These are phyloP conservation scores for Pseudogymnoascus sp. DNA, from an alignment of 2,329 filamentous ascomycete genomes.

Conservation along the genomic window DNA sequence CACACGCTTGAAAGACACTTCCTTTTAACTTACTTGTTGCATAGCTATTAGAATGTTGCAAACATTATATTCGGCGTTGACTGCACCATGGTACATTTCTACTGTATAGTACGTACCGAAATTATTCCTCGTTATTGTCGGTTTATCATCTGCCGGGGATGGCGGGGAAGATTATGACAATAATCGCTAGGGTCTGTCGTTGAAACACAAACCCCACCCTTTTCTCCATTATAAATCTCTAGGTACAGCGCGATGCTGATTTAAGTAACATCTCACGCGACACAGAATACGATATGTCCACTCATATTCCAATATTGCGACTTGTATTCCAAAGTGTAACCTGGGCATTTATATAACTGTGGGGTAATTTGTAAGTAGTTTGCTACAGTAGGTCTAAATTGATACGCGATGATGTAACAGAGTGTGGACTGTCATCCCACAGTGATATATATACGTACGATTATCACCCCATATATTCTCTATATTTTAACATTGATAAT, in stretches of 20 bases:
- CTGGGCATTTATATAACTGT: background rate
- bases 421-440: background rate
- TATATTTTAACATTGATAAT: background rate
- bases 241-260: background rate
- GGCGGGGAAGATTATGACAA: background rate
- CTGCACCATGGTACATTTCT: background rate
- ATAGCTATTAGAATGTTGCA: background rate
- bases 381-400: background rate
- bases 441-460: background rate
- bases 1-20: background rate
- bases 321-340: background rate
- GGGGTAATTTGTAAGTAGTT: background rate
- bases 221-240: background rate
- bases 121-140: background rate
- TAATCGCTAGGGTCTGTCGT: background rate
- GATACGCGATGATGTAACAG: background rate
- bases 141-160: background rate
- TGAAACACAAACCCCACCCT: background rate
- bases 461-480: background rate
- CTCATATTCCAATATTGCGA: background rate
- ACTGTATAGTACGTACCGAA: background rate
- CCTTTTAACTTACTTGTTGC: background rate
- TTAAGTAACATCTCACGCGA: background rate
- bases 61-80: background rate
- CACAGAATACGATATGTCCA: background rate